Evolutionary conservation across 257 asterid genomes (phyloP), one percentile per base, ranked within the genome.

Genomic region (Primulina eburnea): DNA sequence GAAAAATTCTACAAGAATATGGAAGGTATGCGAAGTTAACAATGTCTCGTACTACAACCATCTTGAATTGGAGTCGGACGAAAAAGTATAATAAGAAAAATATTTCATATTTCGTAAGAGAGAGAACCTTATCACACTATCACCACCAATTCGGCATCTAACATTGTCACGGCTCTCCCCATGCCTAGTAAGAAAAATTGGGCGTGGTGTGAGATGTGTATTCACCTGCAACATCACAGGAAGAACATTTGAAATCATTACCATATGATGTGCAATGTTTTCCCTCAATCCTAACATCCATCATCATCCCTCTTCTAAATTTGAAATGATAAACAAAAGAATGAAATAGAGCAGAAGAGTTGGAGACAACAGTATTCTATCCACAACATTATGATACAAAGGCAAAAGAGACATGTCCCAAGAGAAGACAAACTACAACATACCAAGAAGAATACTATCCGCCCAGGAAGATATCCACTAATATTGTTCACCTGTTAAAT

Each of bases 361-460:
- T 12, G 57, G 52, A 64, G 61, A 62, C 14, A 75, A 10, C 40
- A 76, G 55, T 18, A 55, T 9, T 4, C 30, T 56, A 52, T 55
- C 58, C 17, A 56, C 24, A 47, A 47, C 56, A 50, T 21, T 21
- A 16, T 38, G 43, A 57, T 29, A 37, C 52, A 70, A 57, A 62
- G 34, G 67, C 32, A 52, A 78, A 38, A 38, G 47, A 38, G 62
- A 16, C 63, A 66, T 64, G 38, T 57, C 53, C 37, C 43, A 28
- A 53, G 17, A 52, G 64, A 58, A 72, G 76, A 78, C 62, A 28
- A 76, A 65, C 56, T 32, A 63, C 52, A 69, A 74, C 94, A 60
- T 94, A 91, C 99, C 96, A 94, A 82, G 89, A 94, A 90, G 87
- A 91, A 94, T 65, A 94, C 99, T 63, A 94, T 94, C 67, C 99